Conservation (phyloP, 2,329 filamentous ascomycete species). For the Alternaria sp. region DNA sequence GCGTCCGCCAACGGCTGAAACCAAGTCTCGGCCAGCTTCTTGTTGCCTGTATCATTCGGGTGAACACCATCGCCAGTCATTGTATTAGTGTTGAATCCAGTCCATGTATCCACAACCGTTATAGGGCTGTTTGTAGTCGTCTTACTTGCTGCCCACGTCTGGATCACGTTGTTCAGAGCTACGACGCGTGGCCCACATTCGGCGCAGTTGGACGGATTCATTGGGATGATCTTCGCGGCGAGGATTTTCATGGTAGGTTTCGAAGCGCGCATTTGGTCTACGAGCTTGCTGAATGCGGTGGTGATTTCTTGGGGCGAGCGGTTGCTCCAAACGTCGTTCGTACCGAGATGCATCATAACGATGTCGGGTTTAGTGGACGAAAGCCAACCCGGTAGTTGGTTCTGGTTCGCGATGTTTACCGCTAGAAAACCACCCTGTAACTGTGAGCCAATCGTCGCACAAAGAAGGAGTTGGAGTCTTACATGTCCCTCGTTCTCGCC, state of each 20-base stretch:
- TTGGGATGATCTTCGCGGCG: slow-evolving; percentile 30
- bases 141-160: slow-evolving; percentile 24
- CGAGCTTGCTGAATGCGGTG: slow-evolving; percentile 47
- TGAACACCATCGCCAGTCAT: slow-evolving; percentile 40
- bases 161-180: slow-evolving; percentile 32
- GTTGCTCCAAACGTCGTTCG: slow-evolving; percentile 52
- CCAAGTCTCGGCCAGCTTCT: slow-evolving; percentile 26
- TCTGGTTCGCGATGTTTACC: slow-evolving; percentile 50
- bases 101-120: slow-evolving; percentile 30
- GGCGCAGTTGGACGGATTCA: slow-evolving; percentile 20
- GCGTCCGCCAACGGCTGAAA: slow-evolving; percentile 20
- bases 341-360: slow-evolving; percentile 55
- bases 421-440: slow-evolving; percentile 31
- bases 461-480: neutral
- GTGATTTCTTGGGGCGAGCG: slow-evolving; percentile 40
- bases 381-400: slow-evolving; percentile 51
- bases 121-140: slow-evolving; percentile 19
- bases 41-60: slow-evolving; percentile 31
- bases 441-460: neutral
- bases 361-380: slow-evolving; percentile 50
- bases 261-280: slow-evolving; percentile 53
- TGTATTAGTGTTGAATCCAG: slow-evolving; percentile 28
- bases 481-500: slow-evolving; percentile 55
- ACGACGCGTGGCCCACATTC: slow-evolving; percentile 19
- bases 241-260: slow-evolving; percentile 52